Conservation (phyloP, 2,329 filamentous ascomycete genomes). For the Pleomassaria siparia region DNA sequence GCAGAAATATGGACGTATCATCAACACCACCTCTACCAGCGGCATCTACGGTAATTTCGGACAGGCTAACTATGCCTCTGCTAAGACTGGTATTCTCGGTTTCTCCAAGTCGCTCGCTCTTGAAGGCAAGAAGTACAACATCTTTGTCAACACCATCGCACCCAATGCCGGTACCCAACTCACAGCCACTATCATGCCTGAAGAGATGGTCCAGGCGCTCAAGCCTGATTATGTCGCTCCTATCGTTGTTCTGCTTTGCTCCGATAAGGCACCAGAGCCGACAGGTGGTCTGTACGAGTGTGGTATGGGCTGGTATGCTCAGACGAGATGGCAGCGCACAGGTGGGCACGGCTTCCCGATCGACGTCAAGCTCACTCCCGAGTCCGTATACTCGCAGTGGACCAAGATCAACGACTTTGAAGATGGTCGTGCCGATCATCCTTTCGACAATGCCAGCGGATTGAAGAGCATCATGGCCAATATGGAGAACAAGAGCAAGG, state of each 20-base stretch:
- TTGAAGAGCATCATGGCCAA: slow-evolving; percentile 82
- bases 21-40: slow-evolving; percentile 96
- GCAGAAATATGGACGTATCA: slow-evolving; percentile 95
- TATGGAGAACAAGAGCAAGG: slow-evolving; percentile 70
- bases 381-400: slow-evolving; percentile 68
- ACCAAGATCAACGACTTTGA: slow-evolving; percentile 83
- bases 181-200: slow-evolving; percentile 90
- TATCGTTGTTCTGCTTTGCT: slow-evolving; percentile 81
- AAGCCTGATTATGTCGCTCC: slow-evolving; percentile 99
- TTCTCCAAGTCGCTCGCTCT: slow-evolving; percentile 91
- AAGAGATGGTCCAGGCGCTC: slow-evolving; percentile 97
- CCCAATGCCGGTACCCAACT: slow-evolving; percentile 96
- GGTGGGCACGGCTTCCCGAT: slow-evolving; percentile 90
- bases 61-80: slow-evolving; percentile 92
- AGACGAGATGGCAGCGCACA: slow-evolving; percentile 91
- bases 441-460: slow-evolving; percentile 74
- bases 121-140: slow-evolving; percentile 96
- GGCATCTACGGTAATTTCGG: slow-evolving; percentile 99
- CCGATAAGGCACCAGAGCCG: slow-evolving; percentile 81
- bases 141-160: slow-evolving; percentile 96
- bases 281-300: slow-evolving; percentile 93
- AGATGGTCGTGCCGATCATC: slow-evolving; percentile 83
- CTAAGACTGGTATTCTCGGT: slow-evolving; percentile 76
- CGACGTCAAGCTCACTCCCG: slow-evolving; percentile 74
- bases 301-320: slow-evolving; percentile 88